Evolutionary conservation across 805 yeast species (phyloP), one percentile per base, ranked within the genome.

Genomic region (Cyberlindnera xylosilytica): DNA sequence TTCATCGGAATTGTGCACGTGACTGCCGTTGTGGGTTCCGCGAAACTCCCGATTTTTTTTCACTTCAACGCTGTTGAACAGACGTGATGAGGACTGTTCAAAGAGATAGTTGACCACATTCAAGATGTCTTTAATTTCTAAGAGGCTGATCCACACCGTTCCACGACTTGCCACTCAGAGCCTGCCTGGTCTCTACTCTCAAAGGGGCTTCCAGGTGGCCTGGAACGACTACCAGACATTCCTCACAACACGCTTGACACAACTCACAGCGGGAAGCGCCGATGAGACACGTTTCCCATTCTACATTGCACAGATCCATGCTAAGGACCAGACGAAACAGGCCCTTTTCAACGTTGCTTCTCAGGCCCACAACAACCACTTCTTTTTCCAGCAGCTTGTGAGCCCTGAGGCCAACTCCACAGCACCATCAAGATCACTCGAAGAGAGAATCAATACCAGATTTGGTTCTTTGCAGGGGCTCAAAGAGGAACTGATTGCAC

Each of bases 361-460:
- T 4, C 95, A 86, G 61, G 81, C 89, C 3, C 91, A 86, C 68
- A 90, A 89, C 66, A 93, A 93, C 68, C 99, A 91, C 65, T 73
- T 93, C 38, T 88, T 85, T 56, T 81, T 89, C 57, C 79, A 83
- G 61, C 85, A 84, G 56, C 66, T 82, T 38, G 46, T 52, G 6
- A 40, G 54, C 3, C 43, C 59, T 9, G 49, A 42, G 22, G 45
- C 52, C 16, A 54, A 51, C 18, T 42, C 38, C 6, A 56, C 62
- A 12, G 52, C 56, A 41, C 69, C 76, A 42, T 63, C 69, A 17
- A 63, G 69, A 51, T 42, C 56, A 5, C 59, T 74, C 33, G 47
- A 52, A 17, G 52, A 52, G 3, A 58, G 65, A 26, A 67, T 79
- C 26, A 56, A 64, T 8, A 55, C 60, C 6, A 61, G 52, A 6